phyloP scores from a whole-genome alignment of 1,284 basidiomycete genomes.

The Cutaneotrichosporon curvatum region DNA sequence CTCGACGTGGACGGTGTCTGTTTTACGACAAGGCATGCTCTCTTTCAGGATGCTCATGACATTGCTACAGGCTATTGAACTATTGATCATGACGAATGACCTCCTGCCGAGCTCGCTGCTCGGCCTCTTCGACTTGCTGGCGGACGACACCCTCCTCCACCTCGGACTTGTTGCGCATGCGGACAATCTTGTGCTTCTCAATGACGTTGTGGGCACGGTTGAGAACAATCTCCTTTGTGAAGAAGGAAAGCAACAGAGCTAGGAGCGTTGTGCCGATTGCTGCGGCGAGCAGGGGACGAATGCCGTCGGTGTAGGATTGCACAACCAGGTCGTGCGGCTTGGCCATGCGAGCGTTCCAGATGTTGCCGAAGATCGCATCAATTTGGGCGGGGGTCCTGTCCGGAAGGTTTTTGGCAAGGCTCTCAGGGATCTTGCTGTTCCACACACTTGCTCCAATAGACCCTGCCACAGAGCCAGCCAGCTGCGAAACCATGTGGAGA shows the following conservation, averaged over 20 bases:
- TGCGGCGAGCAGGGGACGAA: slow-evolving; percentile 24
- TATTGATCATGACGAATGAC: no score
- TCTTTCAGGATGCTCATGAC: no score
- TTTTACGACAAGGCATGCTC: no score
- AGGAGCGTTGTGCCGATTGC: slow-evolving; percentile 24
- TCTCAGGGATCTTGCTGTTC: slow-evolving; percentile 27
- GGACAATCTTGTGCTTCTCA: slow-evolving; percentile 27
- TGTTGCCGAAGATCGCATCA: slow-evolving; percentile 29
- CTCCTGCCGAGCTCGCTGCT: slow-evolving; percentile 3
- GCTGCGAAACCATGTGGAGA: slow-evolving; percentile 43
- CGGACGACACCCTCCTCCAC: slow-evolving; percentile 10
- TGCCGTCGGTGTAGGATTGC: slow-evolving; percentile 30
- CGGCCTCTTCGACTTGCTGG: slow-evolving; percentile 6
- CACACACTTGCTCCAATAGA: slow-evolving; percentile 39
- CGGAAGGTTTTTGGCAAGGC: slow-evolving; percentile 27
- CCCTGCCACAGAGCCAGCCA: slow-evolving; percentile 43
- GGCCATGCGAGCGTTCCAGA: slow-evolving; percentile 24
- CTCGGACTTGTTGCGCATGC: slow-evolving; percentile 23
- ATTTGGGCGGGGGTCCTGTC: slow-evolving; percentile 22
- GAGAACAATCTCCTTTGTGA: slow-evolving; percentile 29
- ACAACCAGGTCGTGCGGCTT: slow-evolving; percentile 29
- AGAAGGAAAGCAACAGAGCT: slow-evolving; percentile 25
- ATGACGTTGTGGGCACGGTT: slow-evolving; percentile 31
- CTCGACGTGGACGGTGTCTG: no score
- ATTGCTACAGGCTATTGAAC: no score